A percentile compares a stretch with the other conserved stretches of the same genome.
phyloP scores from a whole-genome alignment of 768 basidiomycete genomes.

The Coprinopsis strossmayeri region DNA sequence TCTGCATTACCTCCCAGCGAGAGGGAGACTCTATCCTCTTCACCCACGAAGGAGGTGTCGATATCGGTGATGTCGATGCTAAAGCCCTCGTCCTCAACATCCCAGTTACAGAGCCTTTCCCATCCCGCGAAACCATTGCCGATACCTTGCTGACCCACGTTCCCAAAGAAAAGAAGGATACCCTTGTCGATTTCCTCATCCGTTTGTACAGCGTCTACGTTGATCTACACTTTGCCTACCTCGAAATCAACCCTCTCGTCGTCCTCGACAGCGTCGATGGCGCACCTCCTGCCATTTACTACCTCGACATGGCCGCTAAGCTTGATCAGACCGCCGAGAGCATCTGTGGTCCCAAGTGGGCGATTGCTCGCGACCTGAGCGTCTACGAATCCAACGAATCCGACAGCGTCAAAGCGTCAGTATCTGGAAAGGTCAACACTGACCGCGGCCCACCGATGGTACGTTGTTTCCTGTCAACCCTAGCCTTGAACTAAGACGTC shows the following conservation, averaged over 20 bases:
- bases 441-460: conserved; percentile 98
- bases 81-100: conserved; percentile 89
- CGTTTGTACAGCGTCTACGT: conserved; percentile 97
- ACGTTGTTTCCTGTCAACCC: conserved; percentile 15
- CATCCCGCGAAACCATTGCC: conserved; percentile 71
- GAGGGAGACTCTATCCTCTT: conserved; percentile 96
- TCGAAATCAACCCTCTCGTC: conserved; percentile 98
- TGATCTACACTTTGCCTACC: conserved; percentile 98
- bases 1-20: conserved; percentile 94
- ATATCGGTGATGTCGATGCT: conserved; percentile 96
- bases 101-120: conserved; percentile 72
- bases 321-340: conserved; percentile 99
- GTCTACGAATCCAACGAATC: conserved; percentile 50
- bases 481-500: neutral
- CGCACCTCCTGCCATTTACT: conserved; percentile 76
- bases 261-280: conserved; percentile 74
- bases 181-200: conserved; percentile 90
- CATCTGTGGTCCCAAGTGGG: conserved; percentile 98
- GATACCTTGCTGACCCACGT: conserved; percentile 77
- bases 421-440: conserved; percentile 53
- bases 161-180: conserved; percentile 79
- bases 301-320: conserved; percentile 99
- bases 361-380: conserved; percentile 86
- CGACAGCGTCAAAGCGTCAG: conserved; percentile 33
- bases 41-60: conserved; percentile 98